Evolutionary conservation across 2,329 filamentous ascomycete species (phyloP).

Genomic region (Penicillium sp.): DNA sequence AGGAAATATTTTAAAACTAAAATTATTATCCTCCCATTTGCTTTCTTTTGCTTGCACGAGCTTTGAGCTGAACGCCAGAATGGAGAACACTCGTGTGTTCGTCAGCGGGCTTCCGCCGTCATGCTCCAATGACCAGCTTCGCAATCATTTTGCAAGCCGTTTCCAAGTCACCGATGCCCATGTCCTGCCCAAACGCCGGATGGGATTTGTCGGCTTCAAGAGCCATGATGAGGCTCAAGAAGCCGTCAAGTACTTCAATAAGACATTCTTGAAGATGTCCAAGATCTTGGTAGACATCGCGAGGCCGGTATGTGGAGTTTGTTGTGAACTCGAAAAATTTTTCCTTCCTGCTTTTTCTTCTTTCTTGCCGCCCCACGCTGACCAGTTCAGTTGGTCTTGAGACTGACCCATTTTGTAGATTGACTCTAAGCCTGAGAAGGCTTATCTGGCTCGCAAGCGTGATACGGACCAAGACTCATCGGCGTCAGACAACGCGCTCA

Average conservation of each 20-base stretch:
- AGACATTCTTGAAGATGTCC: slow-evolving; percentile 92
- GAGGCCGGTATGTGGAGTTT: slow-evolving; percentile 65
- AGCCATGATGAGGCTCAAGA: slow-evolving; percentile 76
- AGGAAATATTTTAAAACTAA: background rate
- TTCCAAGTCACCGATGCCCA: slow-evolving; percentile 87
- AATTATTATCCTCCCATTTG: slow-evolving; percentile 33
- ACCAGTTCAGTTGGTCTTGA: slow-evolving; percentile 44
- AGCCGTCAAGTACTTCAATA: slow-evolving; percentile 95
- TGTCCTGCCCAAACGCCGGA: slow-evolving; percentile 84
- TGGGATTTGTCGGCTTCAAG: slow-evolving; percentile 95
- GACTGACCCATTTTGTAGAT: slow-evolving; percentile 48
- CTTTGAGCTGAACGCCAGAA: slow-evolving; percentile 38
- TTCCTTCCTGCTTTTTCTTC: slow-evolving; percentile 18
- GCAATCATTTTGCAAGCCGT: slow-evolving; percentile 82
- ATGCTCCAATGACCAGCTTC: slow-evolving; percentile 82
- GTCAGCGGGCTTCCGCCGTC: slow-evolving; percentile 78
- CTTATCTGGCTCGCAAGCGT: slow-evolving; percentile 28
- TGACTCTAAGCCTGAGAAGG: slow-evolving; percentile 39
- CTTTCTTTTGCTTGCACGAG: slow-evolving; percentile 24
- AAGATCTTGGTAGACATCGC: slow-evolving; percentile 90
- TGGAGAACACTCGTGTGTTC: slow-evolving; percentile 79
- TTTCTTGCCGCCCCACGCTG: slow-evolving; percentile 37
- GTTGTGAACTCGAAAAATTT: slow-evolving; percentile 9
- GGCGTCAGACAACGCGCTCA: slow-evolving; percentile 35
- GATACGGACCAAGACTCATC: slow-evolving; percentile 21